Evolutionary conservation across 106 monocot species (phyloP), one percentile per base, ranked within the genome.

Genomic region (Phalaenopsis equestris): DNA sequence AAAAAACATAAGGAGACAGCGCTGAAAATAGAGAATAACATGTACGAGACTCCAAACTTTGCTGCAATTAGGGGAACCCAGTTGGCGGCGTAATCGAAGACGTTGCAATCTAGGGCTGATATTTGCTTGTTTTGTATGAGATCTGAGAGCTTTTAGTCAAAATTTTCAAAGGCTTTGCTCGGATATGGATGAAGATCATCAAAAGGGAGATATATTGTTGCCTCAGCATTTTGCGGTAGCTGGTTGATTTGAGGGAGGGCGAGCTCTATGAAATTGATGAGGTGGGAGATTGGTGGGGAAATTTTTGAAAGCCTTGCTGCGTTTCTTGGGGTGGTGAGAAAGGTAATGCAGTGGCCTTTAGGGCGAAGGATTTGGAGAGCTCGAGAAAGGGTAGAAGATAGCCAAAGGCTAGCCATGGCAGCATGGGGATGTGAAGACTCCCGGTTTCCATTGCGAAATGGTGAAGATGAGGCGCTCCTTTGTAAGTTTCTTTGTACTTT

Each of bases 341-440:
- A 41, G 67, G 87, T 72, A 46, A 88, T 81, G 41, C 52, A 2
- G 43, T 41, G 67, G 61, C 61, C 61, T 39, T 17, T 12, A 2
- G 15, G 8, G 85, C 81, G 42, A 90, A 88, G 37, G 82, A 38
- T 73, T 82, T 85, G 82, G 89, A 87, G 11, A 93, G 87, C 85
- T 91, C 89, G 0, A 90, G 77, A 67, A 79, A 90, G 15, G 93
- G 93, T 4, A 78, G 82, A 16, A 87, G 24, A 58, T 93, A 89
- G 82, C 93, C 93, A 56, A 90, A 85, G 15, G 93, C 93, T 0
- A 93, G 82, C 90, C 93, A 93, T 81, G 93, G 90, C 3, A 93
- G 84, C 93, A 93, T 93, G 65, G 91, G 4, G 41, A 90, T 83
- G 56, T 74, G 21, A 18, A 86, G 67, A 2, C 52, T 61, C 21